phyloP scores from a whole-genome alignment of 2,329 filamentous ascomycete genomes.

The Paracorniculantispora psalliotae region DNA sequence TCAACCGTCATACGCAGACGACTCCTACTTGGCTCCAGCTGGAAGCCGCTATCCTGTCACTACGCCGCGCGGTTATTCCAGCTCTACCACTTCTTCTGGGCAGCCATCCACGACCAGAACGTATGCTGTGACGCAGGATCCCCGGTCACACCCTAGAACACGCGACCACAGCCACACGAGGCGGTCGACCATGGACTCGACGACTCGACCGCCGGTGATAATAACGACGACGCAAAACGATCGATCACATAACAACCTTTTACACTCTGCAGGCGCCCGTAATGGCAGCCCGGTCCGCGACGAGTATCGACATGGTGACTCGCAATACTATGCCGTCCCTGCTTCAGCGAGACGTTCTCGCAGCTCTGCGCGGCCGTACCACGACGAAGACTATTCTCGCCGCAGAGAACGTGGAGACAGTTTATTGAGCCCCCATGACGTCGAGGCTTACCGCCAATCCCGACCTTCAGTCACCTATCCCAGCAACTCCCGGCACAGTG shows the following conservation, averaged over 20 bases:
- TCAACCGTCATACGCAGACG: slow-evolving; percentile 46
- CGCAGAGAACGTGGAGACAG: slow-evolving; percentile 46
- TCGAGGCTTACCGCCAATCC: slow-evolving; percentile 43
- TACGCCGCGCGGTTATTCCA: slow-evolving; percentile 29
- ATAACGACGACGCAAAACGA: slow-evolving; percentile 49
- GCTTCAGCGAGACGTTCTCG: slow-evolving; percentile 36
- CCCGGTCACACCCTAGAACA: slow-evolving; percentile 39
- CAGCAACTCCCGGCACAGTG: slow-evolving; percentile 38
- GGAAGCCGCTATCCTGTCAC: slow-evolving; percentile 29
- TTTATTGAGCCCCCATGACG: slow-evolving; percentile 32
- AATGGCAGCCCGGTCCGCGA: slow-evolving; percentile 46
- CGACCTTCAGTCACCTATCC: slow-evolving; percentile 44
- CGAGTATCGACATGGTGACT: slow-evolving; percentile 46
- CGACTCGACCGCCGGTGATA: slow-evolving; percentile 48
- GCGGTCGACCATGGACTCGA: slow-evolving; percentile 48
- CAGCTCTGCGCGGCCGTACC: slow-evolving; percentile 43
- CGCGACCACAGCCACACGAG: slow-evolving; percentile 45
- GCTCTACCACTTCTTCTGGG: slow-evolving; percentile 29
- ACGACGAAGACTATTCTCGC: slow-evolving; percentile 47
- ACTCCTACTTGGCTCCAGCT: slow-evolving; percentile 50
- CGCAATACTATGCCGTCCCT: slow-evolving; percentile 23
- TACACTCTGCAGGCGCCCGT: slow-evolving; percentile 33
- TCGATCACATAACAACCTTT: slow-evolving; percentile 34
- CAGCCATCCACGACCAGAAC: slow-evolving; percentile 46
- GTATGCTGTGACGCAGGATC: slow-evolving; percentile 53